phyloP scores from a whole-genome alignment of 108 stramenopile species.

The Cyclostephanos tholiformis region DNA sequence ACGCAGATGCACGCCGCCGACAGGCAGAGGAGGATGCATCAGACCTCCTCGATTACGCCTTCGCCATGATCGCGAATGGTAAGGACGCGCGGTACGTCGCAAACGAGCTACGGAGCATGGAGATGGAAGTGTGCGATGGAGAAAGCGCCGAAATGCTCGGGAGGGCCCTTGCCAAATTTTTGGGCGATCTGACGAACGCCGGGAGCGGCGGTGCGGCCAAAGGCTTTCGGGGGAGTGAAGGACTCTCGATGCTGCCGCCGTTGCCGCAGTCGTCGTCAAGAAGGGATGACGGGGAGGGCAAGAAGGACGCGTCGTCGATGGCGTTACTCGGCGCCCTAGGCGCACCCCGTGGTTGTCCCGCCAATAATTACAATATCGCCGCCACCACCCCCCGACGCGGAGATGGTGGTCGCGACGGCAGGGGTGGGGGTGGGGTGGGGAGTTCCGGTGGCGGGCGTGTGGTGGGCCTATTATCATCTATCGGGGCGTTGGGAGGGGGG shows the following conservation, averaged over 20 bases:
- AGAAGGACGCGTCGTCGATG: conserved; percentile 32
- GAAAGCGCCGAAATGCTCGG: conserved; percentile 41
- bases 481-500: conserved; percentile 22
- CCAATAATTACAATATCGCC: no score
- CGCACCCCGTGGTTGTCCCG: conserved; percentile 47
- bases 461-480: not conserved
- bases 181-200: conserved; percentile 7
- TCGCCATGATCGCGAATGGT: conserved; percentile 77
- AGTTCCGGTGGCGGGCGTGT: not conserved
- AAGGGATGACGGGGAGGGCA: no score
- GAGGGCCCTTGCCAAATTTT: conserved; percentile 25
- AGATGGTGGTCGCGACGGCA: not conserved
- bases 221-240: no score
- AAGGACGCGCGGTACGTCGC: conserved; percentile 57
- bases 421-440: not conserved
- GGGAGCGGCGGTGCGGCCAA: not conserved
- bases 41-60: conserved; percentile 73
- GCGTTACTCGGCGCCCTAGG: conserved; percentile 81
- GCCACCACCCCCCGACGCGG: no score
- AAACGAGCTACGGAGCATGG: conserved; percentile 71
- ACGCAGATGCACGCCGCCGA: not conserved
- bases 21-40: conserved; percentile 55
- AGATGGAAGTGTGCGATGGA: conserved; percentile 67
- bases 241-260: no score
- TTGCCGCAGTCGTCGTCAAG: no score